Evolutionary conservation across 129 eudicot genomes (phyloP), one percentile per base, ranked within the genome.

Genomic region (Escallonia rubra): DNA sequence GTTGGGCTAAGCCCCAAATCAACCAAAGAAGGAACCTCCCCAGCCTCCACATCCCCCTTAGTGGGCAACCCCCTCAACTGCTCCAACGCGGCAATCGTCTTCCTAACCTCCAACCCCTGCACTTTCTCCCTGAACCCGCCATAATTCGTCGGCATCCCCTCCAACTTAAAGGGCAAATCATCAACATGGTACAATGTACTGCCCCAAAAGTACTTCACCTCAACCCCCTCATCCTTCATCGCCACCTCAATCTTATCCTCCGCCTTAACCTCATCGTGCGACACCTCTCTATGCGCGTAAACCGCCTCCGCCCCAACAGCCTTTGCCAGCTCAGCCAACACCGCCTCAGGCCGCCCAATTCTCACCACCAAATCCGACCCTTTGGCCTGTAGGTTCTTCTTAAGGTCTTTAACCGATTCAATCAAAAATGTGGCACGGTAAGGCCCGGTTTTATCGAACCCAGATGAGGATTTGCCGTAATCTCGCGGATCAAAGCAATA

Each of bases 61-160:
- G 78, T 70, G 3, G 98, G 98, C 86, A 92, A 82, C 39, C 94
- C 98, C 74, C 82, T 86, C 77, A 92, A 69, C 75, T 76, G 90
- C 73, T 89, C 98, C 74, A 83, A 72, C 1, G 86, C 98, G 41
- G 73, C 91, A 41, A 92, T 64, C 13, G 86, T 80, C 82, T 92
- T 79, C 90, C 98, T 86, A 51, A 92, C 88, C 65, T 84, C 76
- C 80, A 84, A 71, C 8, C 95, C 91, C 69, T 88, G 82, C 64
- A 92, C 95, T 64, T 78, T 92, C 83, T 92, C 98, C 86, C 85
- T 88, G 76, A 92, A 92, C 59, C 96, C 96, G 4, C 96, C 96
- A 61, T 92, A 92, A 81, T 86, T 88, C 0, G 91, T 88, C 0
- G 98, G 98, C 89, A 91, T 91, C 56, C 78, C 85, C 57, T 80